Evolutionary conservation across 2,329 filamentous ascomycete species (phyloP), one percentile per base, ranked within the genome.

Genomic region (Ilyonectria destructans): DNA sequence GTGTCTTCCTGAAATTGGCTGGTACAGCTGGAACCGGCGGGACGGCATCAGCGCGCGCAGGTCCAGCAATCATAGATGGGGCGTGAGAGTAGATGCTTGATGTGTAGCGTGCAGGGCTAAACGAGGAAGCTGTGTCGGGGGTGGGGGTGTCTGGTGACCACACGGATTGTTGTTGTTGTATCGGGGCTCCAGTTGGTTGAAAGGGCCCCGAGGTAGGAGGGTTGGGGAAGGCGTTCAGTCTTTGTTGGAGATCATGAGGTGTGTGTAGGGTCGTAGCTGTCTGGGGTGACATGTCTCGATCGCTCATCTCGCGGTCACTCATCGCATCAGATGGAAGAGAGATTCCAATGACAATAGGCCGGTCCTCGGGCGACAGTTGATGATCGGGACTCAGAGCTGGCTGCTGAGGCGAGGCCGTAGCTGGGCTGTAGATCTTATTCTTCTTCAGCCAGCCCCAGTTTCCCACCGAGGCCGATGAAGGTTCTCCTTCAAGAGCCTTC

Each of bases 331-430:
- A 87, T 2, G 91, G 88, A 52, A 94, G 82, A 15, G 88, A 87
- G 58, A 94, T 89, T 13, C 92, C 92, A 71, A 94, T 94, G 48
- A 92, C 86, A 67, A 94, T 94, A 1, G 90, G 90, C n/a, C 89
- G 85, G 73, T 92, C 90, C 65, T 87, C 88, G 0, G 92, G 92
- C 15, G 92, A 93, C 4, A 93, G 83, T 68, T 90, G 89, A 12
- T 78, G 77, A 6, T 77, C 77, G 26, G 76, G 60, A 68, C 74
- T 70, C 68, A 76, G 68, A 65, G 74, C 62, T 26, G 74, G 70
- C 43, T 75, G 76, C 26, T 78, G 77, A 10, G 79, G 73, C 3
- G 75, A 74, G 15, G 74, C 70, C 13, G 75, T 72, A 15, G 70
- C 71, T 17, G 76, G 78, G 45, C 71, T 80, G 43, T 75, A 74